Evolutionary conservation across 2,329 filamentous ascomycete genomes (phyloP), one percentile per base, ranked within the genome.

Genomic region (Plectosphaerella sp.): DNA sequence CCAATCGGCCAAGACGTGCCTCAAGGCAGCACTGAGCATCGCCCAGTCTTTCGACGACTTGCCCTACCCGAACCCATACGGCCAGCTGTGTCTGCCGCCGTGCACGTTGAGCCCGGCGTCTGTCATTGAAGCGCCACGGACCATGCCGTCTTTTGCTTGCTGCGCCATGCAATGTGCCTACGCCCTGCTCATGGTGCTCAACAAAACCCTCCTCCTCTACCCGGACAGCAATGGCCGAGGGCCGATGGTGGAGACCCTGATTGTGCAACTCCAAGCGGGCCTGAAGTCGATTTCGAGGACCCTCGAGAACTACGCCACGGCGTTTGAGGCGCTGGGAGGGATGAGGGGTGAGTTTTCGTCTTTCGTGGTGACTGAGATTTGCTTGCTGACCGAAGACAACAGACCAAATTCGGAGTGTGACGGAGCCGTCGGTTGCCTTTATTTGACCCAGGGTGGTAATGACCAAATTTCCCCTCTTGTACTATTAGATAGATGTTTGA

Each of bases 21-120:
- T 79, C 33, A 73, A 72, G 46, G 72, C 75, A 8, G 74, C 76
- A 2, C 66, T 79, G 43, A 73, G 69, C 54, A 78, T 79, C 51
- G 71, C 76, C 2, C 60, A 66, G 48, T 70, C 70, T 12, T 78
- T 78, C 49, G 67, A 73, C 55, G 62, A 65, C 11, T 59, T 79
- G 35, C 75, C 76, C 1, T 76, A 73, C 50, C 76, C 76, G 14
- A 71, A 71, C 49, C 68, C 72, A 58, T 70, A 62, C 22, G 60
- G 68, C 18, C 63, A 66, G 52, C 57, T 63, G 5, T 63, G 62
- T n/a, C 65, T 66, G 33, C 59, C 65, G 14, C 65, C 67, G 5
- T 64, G 60, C 42, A 70, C 65, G 52, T 56, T 73, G 36, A 65
- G 68, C 10, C 63, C 67, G 12, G 62, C 63, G 10, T 73, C 71